These are phyloP conservation scores for Saccharomycopsis fermentans DNA, from an alignment of 805 yeast genomes.

Conservation along the genomic window DNA sequence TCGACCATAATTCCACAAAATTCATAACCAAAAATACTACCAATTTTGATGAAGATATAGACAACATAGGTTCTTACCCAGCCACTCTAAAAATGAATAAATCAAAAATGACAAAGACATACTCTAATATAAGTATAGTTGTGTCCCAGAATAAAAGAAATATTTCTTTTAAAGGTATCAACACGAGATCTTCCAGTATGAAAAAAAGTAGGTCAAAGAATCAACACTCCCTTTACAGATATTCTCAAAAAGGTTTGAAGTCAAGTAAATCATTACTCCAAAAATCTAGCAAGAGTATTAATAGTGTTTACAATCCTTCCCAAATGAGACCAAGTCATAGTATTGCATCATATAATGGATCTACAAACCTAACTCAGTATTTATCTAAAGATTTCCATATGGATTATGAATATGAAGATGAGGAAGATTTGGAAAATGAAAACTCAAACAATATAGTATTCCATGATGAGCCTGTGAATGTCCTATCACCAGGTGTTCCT, in stretches of 20 bases:
- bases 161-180: slow-evolving; percentile 9
- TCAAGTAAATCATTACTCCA: slow-evolving; percentile 3
- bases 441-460: slow-evolving; percentile 2
- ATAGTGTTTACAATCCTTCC: slow-evolving; percentile 9
- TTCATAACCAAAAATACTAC: slow-evolving; percentile 1
- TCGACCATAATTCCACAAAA: slow-evolving; percentile 4
- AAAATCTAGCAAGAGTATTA: slow-evolving; percentile 14
- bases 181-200: neutral
- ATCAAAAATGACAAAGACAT: slow-evolving; percentile 16
- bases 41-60: slow-evolving; percentile 6
- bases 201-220: neutral
- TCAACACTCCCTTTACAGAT: slow-evolving; percentile 5
- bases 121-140: slow-evolving; percentile 16
- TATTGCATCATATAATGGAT: slow-evolving; percentile 17
- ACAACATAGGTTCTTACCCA: slow-evolving; percentile 15
- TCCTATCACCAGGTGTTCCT: slow-evolving; percentile 19
- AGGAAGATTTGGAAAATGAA: slow-evolving; percentile 9
- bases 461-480: slow-evolving; percentile 17
- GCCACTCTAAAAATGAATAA: slow-evolving; percentile 9
- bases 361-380: slow-evolving; percentile 13
- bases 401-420: slow-evolving; percentile 13
- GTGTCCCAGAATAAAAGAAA: slow-evolving; percentile 14
- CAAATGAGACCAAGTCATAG: slow-evolving; percentile 14
- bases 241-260: neutral
- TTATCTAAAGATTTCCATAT: slow-evolving; percentile 1